phyloP scores from a whole-genome alignment of 2,329 filamentous ascomycete genomes.

The Neofusicoccum kwambonambiense region DNA sequence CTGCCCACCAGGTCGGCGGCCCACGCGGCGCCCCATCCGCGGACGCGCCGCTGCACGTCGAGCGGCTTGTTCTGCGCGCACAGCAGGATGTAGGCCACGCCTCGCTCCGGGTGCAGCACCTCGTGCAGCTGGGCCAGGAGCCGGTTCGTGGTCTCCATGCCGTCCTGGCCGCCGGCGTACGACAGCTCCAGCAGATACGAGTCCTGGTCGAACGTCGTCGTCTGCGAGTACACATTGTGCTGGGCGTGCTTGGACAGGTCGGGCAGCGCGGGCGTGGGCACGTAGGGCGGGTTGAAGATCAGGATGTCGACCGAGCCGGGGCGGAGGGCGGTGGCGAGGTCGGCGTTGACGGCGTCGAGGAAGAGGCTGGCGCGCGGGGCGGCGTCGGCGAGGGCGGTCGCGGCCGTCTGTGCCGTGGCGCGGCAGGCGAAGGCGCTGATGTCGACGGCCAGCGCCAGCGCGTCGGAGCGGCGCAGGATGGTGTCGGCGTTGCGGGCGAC shows the following conservation, averaged over 20 bases:
- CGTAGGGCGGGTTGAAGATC: slow-evolving; percentile 96
- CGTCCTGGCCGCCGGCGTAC: slow-evolving; percentile 84
- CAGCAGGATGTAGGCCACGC: slow-evolving; percentile 84
- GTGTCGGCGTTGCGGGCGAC: slow-evolving; percentile 68
- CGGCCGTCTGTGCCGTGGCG: slow-evolving; percentile 70
- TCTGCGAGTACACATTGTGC: slow-evolving; percentile 18
- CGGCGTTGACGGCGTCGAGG: slow-evolving; percentile 66
- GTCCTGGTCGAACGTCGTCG: slow-evolving; percentile 67
- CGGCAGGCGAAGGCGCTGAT: slow-evolving; percentile 80
- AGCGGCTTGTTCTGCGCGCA: slow-evolving; percentile 88
- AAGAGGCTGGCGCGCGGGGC: slow-evolving; percentile 41
- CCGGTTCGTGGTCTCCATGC: slow-evolving; percentile 89
- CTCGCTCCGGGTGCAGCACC: slow-evolving; percentile 61
- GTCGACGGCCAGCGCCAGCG: slow-evolving; percentile 77
- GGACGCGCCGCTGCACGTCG: slow-evolving; percentile 64
- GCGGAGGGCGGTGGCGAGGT: slow-evolving; percentile 65
- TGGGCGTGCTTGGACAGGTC: slow-evolving; percentile 43
- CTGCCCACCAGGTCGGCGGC: slow-evolving; percentile 71
- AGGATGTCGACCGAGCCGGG: slow-evolving; percentile 70
- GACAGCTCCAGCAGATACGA: slow-evolving; percentile 80
- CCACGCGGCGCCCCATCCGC: slow-evolving; percentile 64
- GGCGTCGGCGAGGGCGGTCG: slow-evolving; percentile 44
- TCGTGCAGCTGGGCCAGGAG: slow-evolving; percentile 68
- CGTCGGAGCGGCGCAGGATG: slow-evolving; percentile 69
- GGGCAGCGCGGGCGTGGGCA: slow-evolving; percentile 78